These are phyloP conservation scores for Pseudopediastrum boryanum DNA, from an alignment of 139 green algal species.

Conservation along the genomic window DNA sequence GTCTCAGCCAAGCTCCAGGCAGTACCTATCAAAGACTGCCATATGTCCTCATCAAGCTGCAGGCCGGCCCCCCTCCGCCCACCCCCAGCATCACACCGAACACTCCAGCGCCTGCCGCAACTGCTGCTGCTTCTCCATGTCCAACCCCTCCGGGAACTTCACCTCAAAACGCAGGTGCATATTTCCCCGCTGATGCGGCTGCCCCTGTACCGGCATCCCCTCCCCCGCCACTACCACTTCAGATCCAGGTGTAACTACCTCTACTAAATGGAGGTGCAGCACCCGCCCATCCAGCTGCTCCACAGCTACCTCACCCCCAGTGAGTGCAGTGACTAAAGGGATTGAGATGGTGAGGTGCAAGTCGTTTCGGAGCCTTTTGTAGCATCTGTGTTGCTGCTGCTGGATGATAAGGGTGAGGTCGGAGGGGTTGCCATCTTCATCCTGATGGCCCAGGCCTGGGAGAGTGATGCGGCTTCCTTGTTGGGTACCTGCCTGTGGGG, in stretches of 20 bases:
- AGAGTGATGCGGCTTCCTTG: too few relatives aligned
- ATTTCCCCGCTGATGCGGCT: neutral
- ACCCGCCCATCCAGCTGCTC: conserved; percentile 30
- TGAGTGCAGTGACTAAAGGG: conserved; percentile 30
- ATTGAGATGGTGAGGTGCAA: conserved; percentile 26
- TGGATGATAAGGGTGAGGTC: conserved; percentile 29
- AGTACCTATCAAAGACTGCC: too few relatives aligned
- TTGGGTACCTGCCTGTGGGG: too few relatives aligned
- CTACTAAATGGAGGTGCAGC: conserved; percentile 25
- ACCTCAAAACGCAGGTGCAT: conserved; percentile 43
- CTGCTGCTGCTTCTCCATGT: conserved; percentile 28
- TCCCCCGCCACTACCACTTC: conserved; percentile 32
- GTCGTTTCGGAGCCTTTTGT: conserved; percentile 27
- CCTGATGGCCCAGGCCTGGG: too few relatives aligned
- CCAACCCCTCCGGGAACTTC: conserved; percentile 27
- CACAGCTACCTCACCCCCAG: conserved; percentile 26
- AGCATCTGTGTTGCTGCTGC: conserved; percentile 33
- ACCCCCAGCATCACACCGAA: too few relatives aligned
- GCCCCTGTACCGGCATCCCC: conserved; percentile 7
- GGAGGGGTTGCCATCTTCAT: conserved; percentile 13
- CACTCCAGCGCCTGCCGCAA: conserved; percentile 15
- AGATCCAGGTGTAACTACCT: conserved; percentile 13
- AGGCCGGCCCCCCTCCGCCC: too few relatives aligned
- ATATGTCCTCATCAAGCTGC: too few relatives aligned
- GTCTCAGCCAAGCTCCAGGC: too few relatives aligned